These are phyloP conservation scores for Paraphysoderma sedebokerense DNA, from an alignment of 371 early-diverging fungal species.

Conservation along the genomic window DNA sequence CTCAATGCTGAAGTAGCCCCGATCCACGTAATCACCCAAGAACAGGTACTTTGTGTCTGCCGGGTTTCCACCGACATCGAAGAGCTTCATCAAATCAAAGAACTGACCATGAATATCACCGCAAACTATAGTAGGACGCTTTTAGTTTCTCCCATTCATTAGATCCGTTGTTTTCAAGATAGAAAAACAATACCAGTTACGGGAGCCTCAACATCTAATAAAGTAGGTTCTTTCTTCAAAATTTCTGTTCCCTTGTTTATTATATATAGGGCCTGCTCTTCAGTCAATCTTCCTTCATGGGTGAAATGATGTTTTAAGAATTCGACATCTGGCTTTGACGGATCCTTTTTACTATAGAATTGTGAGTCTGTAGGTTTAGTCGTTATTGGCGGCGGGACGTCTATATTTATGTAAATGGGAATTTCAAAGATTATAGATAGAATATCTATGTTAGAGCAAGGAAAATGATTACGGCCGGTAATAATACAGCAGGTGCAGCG, in stretches of 20 bases:
- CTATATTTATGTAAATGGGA: too few species aligned
- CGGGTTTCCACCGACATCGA: slow-evolving; percentile 93
- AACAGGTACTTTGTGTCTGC: slow-evolving; percentile 73
- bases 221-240: slow-evolving; percentile 57
- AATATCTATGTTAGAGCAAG: too few species aligned
- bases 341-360: slow-evolving; percentile 38
- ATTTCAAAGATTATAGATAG: too few species aligned
- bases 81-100: slow-evolving; percentile 94
- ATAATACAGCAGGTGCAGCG: too few species aligned
- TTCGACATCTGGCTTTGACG: slow-evolving; percentile 44
- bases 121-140: slow-evolving; percentile 41
- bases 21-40: slow-evolving; percentile 96
- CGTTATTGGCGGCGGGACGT: slow-evolving; percentile 30
- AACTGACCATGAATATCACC: slow-evolving; percentile 99
- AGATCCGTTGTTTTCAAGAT: too few species aligned
- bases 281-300: slow-evolving; percentile 76
- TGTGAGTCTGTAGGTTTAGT: slow-evolving; percentile 35
- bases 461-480: too few species aligned
- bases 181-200: slow-evolving; percentile 49
- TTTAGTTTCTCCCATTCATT: too few species aligned
- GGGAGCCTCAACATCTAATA: slow-evolving; percentile 78
- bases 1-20: slow-evolving; percentile 89
- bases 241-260: slow-evolving; percentile 52
- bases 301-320: slow-evolving; percentile 77
- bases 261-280: slow-evolving; percentile 79